Evolutionary conservation across 2,329 filamentous ascomycete genomes (phyloP).

Genomic region (Stagonosporopsis chrysanthemi): DNA sequence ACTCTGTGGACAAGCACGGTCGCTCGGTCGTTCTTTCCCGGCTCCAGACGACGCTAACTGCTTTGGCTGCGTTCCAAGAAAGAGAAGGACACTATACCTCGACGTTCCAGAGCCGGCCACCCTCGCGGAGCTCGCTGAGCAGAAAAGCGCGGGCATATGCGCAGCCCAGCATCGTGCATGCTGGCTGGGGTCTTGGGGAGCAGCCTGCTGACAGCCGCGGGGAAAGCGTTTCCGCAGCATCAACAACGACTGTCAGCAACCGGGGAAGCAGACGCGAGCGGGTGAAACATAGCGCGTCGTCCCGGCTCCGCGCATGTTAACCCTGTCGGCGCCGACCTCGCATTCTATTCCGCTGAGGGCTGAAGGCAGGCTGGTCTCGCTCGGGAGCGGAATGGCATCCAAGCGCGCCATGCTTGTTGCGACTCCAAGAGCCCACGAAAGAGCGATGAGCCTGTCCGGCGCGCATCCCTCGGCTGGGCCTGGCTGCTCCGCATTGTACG

Average conservation of each 20-base stretch:
- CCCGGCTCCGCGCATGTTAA: conserved; percentile 43
- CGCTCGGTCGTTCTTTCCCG: background rate
- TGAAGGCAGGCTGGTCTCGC: conserved; percentile 24
- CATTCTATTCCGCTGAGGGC: conserved; percentile 18
- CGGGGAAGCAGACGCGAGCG: conserved; percentile 29
- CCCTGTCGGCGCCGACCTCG: conserved; percentile 23
- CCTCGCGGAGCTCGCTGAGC: background rate
- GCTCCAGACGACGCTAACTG: conserved; percentile 16
- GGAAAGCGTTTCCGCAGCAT: conserved; percentile 16
- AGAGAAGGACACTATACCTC: background rate
- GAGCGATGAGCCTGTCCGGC: conserved; percentile 23
- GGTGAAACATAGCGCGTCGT: conserved; percentile 47
- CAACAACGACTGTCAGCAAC: conserved; percentile 10
- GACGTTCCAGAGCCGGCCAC: background rate
- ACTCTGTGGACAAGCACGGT: background rate
- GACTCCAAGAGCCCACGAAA: background rate
- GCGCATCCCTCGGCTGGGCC: conserved; percentile 18
- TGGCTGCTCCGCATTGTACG: conserved; percentile 28
- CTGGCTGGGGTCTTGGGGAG: background rate
- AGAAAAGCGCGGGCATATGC: too few relatives aligned
- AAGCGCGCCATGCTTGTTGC: conserved; percentile 35
- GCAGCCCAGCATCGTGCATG: background rate
- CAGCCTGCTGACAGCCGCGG: conserved; percentile 17
- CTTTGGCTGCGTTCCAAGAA: conserved; percentile 15
- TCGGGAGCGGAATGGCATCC: conserved; percentile 27